Evolutionary conservation across 2,329 filamentous ascomycete species (phyloP), one percentile per base, ranked within the genome.

Genomic region (Macrophomina tecta): DNA sequence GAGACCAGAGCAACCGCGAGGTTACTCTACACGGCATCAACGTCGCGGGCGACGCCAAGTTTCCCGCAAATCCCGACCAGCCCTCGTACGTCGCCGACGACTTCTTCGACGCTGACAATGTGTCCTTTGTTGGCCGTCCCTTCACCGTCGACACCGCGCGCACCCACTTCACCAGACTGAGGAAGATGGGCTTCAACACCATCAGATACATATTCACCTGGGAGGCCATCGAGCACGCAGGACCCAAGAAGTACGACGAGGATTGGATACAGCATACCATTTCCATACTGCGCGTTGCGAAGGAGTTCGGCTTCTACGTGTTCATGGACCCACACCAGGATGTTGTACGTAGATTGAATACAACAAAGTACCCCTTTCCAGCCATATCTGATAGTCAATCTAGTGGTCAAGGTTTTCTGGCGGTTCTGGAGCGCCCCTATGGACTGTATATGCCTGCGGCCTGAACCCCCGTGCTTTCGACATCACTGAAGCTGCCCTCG

Each of bases 301-400:
- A 94, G 76, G 85, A 89, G 45, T 98, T 97, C 82, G 92, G 92
- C 34, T 97, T 99, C 78, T 97, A 96, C 75, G 85, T 99, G 60
- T 98, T 97, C 77, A 97, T 99, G 93, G 96, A 99, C 73, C 94
- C 96, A 23, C 95, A 99, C 78, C 95, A 99, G 83, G 95, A 99
- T 82, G 94, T 98, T 73, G 90, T 92, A 85, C 70, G 89, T 87
- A 69, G 65, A 14, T 7, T 8, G 65, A 32, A 34, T 62, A 42
- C 46, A 46, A 46, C 23, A 52, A 30, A 12, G 30, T 18, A 12
- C 58, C 45, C 18, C 30, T 51, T 16, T 5, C 34, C 49, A 28
- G 52, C 8, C 60, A 40, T 46, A 23, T 71, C 74, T 76, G 66
- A 74, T 73, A 52, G 40, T 68, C 18, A 55, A 68, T 45, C 5